Percentiles rank a stretch among this genome's conserved stretches.
These are phyloP conservation scores for Colletotrichum chlorophyti DNA, from an alignment of 2,329 filamentous ascomycete species.

Conservation along the genomic window DNA sequence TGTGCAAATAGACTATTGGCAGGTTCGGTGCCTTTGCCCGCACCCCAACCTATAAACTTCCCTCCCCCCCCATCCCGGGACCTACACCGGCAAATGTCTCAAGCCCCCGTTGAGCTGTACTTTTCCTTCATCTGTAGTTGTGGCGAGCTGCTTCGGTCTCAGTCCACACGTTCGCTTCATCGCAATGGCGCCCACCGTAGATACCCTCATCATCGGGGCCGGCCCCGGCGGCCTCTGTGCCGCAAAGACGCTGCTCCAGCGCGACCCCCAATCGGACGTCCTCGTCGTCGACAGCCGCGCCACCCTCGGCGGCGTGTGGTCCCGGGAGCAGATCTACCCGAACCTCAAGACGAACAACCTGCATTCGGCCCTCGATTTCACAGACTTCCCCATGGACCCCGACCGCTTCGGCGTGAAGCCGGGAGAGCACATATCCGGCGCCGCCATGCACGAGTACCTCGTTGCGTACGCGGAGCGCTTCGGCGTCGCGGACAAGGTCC, in stretches of 20 bases:
- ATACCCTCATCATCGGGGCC: conserved; percentile 36
- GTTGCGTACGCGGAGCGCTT: conserved; percentile 60
- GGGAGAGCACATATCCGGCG: conserved; percentile 62
- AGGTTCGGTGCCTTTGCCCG: too few relatives aligned
- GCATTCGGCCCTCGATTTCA: conserved; percentile 45
- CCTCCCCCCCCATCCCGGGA: too few relatives aligned
- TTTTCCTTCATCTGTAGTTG: too few relatives aligned
- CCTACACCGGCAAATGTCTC: too few relatives aligned
- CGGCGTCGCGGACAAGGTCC: conserved; percentile 53
- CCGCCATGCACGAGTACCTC: conserved; percentile 63
- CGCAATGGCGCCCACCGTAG: conserved; percentile 21
- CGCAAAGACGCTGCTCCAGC: conserved; percentile 54
- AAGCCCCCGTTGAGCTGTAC: too few relatives aligned
- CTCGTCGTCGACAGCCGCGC: conserved; percentile 49
- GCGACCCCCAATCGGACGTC: conserved; percentile 46
- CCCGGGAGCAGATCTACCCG: conserved; percentile 47
- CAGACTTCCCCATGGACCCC: conserved; percentile 40
- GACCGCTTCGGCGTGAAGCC: conserved; percentile 37
- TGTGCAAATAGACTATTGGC: too few relatives aligned
- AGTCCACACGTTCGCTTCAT: too few relatives aligned
- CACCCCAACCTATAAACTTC: too few relatives aligned
- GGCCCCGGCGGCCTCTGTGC: conserved; percentile 48
- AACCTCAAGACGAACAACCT: conserved; percentile 51
- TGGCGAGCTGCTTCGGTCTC: too few relatives aligned
- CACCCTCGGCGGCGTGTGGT: conserved; percentile 50